phyloP scores from a whole-genome alignment of 2,329 filamentous ascomycete species.

The Arthroderma uncinatum region DNA sequence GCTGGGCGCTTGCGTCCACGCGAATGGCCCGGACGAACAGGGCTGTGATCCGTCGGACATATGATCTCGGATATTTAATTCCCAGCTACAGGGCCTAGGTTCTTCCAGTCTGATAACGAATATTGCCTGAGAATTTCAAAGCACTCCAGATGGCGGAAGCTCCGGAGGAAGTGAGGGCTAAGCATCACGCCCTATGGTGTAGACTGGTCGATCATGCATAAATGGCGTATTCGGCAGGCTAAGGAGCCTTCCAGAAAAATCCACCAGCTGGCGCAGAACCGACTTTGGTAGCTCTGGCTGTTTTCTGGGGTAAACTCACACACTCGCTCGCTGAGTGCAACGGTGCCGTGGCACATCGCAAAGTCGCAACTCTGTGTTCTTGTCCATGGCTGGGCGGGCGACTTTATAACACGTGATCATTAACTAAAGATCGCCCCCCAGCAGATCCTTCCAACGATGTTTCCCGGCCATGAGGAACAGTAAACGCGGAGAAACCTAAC shows the following conservation, averaged over 20 bases:
- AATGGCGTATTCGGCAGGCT: neutral
- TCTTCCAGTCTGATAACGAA: too few species aligned
- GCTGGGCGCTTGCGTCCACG: too few species aligned
- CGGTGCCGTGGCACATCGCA: neutral
- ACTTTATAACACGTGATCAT: neutral
- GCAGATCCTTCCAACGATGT: neutral
- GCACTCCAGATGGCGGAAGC: neutral
- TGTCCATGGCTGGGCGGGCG: neutral
- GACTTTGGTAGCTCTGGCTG: too few species aligned
- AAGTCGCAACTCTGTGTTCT: neutral
- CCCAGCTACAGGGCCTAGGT: too few species aligned
- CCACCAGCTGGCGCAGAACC: too few species aligned
- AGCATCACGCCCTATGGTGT: neutral
- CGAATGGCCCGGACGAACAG: too few species aligned
- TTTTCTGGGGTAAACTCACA: neutral
- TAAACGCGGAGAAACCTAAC: constrained; percentile 3
- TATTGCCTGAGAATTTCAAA: too few species aligned
- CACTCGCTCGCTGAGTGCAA: neutral
- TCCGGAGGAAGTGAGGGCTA: neutral
- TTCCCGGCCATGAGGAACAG: neutral
- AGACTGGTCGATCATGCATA: neutral
- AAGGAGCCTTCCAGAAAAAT: neutral
- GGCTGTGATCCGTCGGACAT: too few species aligned
- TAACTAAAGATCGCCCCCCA: neutral
- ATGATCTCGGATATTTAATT: too few species aligned